Evolutionary conservation across 129 eudicot species (phyloP).

Genomic region (Flaveria ramosissima): DNA sequence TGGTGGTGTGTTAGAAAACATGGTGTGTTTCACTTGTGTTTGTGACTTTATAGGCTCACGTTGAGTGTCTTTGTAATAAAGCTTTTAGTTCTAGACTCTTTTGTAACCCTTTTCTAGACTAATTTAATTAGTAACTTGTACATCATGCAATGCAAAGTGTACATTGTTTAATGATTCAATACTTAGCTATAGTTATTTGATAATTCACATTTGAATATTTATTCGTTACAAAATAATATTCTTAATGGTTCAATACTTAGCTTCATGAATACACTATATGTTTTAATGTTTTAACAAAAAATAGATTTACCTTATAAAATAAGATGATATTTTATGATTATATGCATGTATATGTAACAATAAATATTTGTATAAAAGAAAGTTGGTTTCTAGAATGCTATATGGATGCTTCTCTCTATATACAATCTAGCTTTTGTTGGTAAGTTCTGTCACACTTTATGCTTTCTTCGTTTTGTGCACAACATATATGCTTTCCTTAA

Average conservation of each 20-base stretch:
- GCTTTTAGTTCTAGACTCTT: conserved; percentile 16
- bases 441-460: conserved; percentile 41
- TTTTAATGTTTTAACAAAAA: not conserved
- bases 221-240: no score
- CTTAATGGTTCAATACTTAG: no score
- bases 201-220: no score
- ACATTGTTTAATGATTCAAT: not conserved
- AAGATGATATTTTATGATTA: no score
- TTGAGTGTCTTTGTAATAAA: conserved; percentile 24
- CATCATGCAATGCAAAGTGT: not conserved
- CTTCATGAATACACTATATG: not conserved
- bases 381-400: not conserved
- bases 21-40: conserved; percentile 24
- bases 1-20: conserved; percentile 28
- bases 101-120: not conserved
- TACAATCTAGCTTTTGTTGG: conserved; percentile 42
- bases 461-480: conserved; percentile 43
- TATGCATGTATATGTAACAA: no score
- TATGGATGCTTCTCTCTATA: conserved; percentile 40
- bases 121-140: not conserved
- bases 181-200: no score
- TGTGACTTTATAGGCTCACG: conserved; percentile 35
- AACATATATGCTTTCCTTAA: conserved; percentile 51
- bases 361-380: not conserved
- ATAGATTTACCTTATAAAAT: not conserved